Percentiles rank a stretch among this genome's conserved stretches.
Evolutionary conservation across 495 filamentous ascomycete genomes (phyloP).

Genomic region (Penicillium subrubescens): DNA sequence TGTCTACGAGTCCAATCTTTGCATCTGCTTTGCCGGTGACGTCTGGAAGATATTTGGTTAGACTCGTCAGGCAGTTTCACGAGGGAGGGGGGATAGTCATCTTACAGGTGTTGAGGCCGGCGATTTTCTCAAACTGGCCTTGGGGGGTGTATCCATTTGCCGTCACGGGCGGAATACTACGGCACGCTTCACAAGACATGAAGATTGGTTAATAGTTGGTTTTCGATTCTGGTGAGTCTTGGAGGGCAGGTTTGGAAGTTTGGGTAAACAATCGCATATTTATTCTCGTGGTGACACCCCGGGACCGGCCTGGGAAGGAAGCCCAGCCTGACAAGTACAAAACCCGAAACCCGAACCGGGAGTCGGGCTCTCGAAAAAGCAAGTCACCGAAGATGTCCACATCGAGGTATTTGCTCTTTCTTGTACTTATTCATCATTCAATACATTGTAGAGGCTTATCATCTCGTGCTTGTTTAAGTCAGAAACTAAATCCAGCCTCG

Average conservation of each 20-base stretch:
- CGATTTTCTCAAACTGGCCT: slow-evolving; percentile 64
- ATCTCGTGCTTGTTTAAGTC: too few relatives aligned
- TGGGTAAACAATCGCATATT: background rate
- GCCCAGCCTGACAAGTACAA: too few relatives aligned
- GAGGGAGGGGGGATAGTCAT: slow-evolving; percentile 2
- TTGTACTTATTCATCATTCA: too few relatives aligned
- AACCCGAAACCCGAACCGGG: background rate
- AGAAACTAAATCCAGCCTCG: too few relatives aligned
- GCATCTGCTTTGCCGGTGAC: slow-evolving; percentile 41
- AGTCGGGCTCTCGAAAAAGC: too few relatives aligned
- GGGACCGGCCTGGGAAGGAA: background rate
- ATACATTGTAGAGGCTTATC: too few relatives aligned
- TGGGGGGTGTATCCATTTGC: slow-evolving; percentile 62
- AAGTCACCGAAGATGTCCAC: too few relatives aligned
- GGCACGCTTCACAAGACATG: slow-evolving; percentile 62
- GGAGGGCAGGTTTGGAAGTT: background rate
- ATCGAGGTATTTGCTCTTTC: too few relatives aligned
- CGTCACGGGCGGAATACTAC: slow-evolving; percentile 70
- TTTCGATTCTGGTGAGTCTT: background rate
- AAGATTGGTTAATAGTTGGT: background rate
- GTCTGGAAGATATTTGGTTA: slow-evolving; percentile 32
- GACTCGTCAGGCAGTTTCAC: background rate
- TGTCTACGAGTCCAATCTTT: slow-evolving; percentile 43
- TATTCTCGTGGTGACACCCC: background rate
- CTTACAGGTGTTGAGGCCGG: slow-evolving; percentile 70